Conservation (phyloP, 345 rosid genomes). For the Orychophragmus violaceus region DNA sequence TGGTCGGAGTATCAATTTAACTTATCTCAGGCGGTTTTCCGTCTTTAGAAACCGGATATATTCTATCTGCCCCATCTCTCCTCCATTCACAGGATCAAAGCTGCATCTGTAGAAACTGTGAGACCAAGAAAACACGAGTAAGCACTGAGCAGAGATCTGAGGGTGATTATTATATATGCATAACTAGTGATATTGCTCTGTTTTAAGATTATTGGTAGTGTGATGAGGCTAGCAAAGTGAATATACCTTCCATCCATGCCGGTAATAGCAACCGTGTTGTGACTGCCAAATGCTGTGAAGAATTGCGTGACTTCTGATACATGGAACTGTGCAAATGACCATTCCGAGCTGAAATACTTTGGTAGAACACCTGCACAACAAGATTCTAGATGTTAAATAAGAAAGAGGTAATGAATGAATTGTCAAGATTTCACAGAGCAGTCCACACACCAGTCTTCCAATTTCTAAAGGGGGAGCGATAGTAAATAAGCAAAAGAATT, state of each 20-base stretch:
- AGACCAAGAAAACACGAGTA: neutral
- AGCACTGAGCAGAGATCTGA: neutral
- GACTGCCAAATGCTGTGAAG: constrained; percentile 73
- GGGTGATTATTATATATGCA: neutral
- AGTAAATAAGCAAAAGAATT: neutral
- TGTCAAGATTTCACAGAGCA: constrained; percentile 1
- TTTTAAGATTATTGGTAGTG: too few relatives aligned
- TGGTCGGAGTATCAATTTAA: neutral
- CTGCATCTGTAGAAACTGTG: constrained; percentile 82
- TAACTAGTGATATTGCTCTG: neutral
- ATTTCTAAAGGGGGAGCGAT: neutral
- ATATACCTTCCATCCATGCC: constrained; percentile 91
- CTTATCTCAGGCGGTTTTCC: neutral
- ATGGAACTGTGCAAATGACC: constrained; percentile 88
- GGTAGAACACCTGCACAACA: constrained; percentile 65
- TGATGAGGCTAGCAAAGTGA: too few relatives aligned
- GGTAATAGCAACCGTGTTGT: constrained; percentile 55
- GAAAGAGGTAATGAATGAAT: neutral
- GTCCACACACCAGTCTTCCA: neutral
- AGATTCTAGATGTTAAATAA: neutral
- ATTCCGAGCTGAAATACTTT: constrained; percentile 85
- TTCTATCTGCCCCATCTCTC: constrained; percentile 83
- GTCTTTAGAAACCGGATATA: constrained; percentile 64
- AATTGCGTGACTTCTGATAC: constrained; percentile 61
- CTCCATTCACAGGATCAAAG: constrained; percentile 79